phyloP scores from a whole-genome alignment of 1,284 basidiomycete species.

The Tilletiopsis washingtonensis region DNA sequence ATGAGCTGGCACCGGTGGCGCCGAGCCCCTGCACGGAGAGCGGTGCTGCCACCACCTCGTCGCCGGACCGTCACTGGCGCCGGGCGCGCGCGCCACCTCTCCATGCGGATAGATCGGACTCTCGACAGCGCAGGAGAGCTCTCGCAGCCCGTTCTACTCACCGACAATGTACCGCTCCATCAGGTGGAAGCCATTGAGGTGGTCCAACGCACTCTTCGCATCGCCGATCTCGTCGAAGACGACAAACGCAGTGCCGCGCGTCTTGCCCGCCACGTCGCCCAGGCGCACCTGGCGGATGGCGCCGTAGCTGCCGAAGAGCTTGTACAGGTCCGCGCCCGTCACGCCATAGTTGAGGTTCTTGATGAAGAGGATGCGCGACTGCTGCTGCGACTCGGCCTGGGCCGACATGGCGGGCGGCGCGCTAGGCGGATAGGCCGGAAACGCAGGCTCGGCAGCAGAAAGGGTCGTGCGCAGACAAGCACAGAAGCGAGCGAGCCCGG shows the following conservation, averaged over 20 bases:
- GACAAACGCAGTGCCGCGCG: conserved; percentile 91
- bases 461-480: no score
- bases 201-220: conserved; percentile 83
- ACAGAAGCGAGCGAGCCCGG: no score
- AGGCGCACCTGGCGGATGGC: conserved; percentile 91
- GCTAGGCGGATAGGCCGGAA: no score
- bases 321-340: conserved; percentile 83
- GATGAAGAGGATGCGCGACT: conserved; percentile 43
- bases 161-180: conserved; percentile 85
- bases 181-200: conserved; percentile 94
- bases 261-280: conserved; percentile 66
- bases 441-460: no score
- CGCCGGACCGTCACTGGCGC: neutral
- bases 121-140: no score
- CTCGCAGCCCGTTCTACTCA: conserved; percentile 22
- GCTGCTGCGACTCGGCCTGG: conserved; percentile 14
- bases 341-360: conserved; percentile 88
- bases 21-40: no score
- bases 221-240: conserved; percentile 51
- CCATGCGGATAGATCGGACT: neutral
- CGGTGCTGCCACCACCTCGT: no score
- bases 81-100: neutral
- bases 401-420: no score
- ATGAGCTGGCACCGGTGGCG: no score
- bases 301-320: conserved; percentile 94